Percentiles rank a stretch among this genome's conserved stretches.
Conservation (phyloP, 2,329 filamentous ascomycete species). For the Coniochaeta hoffmannii region DNA sequence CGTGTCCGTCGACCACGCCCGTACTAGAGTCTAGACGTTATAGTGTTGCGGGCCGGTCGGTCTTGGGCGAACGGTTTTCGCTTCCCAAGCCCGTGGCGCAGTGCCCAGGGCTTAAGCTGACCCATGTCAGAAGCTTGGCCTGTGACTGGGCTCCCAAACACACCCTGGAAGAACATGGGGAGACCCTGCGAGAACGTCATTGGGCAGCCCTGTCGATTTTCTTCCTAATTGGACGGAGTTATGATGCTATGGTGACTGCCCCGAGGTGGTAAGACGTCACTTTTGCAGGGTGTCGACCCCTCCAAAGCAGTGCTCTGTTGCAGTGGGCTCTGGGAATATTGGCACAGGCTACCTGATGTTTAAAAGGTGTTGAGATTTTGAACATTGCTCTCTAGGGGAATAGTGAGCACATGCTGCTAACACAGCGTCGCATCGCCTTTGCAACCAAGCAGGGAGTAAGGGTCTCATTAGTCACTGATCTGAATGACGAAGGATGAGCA, state of each 20-base stretch:
- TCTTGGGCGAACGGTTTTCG: neutral
- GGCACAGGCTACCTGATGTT: neutral
- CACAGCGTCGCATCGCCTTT: neutral
- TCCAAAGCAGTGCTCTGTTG: neutral
- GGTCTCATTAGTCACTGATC: neutral
- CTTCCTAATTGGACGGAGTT: neutral
- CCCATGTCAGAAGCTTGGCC: too few species aligned
- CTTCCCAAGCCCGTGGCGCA: neutral
- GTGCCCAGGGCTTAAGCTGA: neutral
- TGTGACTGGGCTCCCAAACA: neutral
- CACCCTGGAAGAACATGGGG: neutral
- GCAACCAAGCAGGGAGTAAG: too few species aligned
- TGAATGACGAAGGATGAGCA: neutral
- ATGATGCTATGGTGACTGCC: neutral
- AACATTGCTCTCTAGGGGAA: neutral
- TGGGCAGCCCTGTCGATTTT: conserved; percentile 1
- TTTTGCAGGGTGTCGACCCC: neutral
- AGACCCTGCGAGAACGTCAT: neutral
- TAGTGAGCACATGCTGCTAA: neutral
- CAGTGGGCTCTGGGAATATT: neutral
- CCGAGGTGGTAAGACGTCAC: conserved; percentile 4
- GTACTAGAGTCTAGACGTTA: neutral
- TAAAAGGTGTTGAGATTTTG: neutral
- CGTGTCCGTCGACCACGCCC: neutral
- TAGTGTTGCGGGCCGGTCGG: neutral